These are phyloP conservation scores for Drechslerella coelobrocha DNA, from an alignment of 2,329 filamentous ascomycete genomes.

Conservation along the genomic window DNA sequence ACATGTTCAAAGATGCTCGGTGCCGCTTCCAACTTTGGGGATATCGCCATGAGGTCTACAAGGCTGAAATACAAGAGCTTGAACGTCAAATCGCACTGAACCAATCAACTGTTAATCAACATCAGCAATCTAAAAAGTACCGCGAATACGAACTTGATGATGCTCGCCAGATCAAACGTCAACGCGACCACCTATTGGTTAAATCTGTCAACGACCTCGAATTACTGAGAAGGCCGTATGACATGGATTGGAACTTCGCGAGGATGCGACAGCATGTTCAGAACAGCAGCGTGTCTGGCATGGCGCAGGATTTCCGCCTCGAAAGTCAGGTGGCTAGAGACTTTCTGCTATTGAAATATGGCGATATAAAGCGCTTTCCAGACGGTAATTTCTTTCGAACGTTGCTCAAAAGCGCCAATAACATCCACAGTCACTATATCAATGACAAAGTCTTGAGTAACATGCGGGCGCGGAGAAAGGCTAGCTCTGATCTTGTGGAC, in stretches of 20 bases:
- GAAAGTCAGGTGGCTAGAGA: not conserved
- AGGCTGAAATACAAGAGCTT: not conserved
- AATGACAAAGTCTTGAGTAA: too few species aligned
- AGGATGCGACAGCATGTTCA: not conserved
- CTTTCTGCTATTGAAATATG: not conserved
- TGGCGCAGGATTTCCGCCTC: not conserved
- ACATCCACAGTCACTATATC: too few species aligned
- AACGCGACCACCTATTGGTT: not conserved
- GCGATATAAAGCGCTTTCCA: too few species aligned
- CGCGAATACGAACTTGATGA: not conserved
- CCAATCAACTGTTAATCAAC: not conserved
- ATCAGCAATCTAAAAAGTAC: not conserved
- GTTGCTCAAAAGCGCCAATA: too few species aligned
- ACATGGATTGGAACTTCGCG: not conserved
- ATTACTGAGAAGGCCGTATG: not conserved
- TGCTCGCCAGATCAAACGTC: not conserved
- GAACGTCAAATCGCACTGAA: not conserved
- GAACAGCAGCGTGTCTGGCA: not conserved
- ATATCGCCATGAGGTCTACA: not conserved
- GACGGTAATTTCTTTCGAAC: too few species aligned
- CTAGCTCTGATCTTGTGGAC: too few species aligned
- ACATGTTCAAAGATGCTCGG: not conserved
- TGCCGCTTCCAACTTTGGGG: not conserved
- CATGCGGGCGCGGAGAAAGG: too few species aligned
- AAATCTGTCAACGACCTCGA: not conserved